A percentile compares a stretch with the other conserved stretches of the same genome.
phyloP scores from a whole-genome alignment of 805 yeast species.

The Pichia occidentalis region DNA sequence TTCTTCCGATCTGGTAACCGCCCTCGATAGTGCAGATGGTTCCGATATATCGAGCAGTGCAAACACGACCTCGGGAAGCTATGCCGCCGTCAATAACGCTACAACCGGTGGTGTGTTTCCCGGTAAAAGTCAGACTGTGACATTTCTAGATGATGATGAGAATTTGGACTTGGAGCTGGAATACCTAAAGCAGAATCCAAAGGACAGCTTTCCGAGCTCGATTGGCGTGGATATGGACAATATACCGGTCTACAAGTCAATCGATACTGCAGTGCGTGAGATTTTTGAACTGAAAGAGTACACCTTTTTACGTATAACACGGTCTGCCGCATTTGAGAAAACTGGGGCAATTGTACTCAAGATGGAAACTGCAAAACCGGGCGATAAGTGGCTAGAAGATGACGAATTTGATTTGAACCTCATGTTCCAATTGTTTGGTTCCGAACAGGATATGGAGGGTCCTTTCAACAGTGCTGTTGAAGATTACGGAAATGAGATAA shows the following conservation, averaged over 20 bases:
- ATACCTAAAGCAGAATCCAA: no score
- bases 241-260: slow-evolving; percentile 24
- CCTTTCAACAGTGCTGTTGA: slow-evolving; percentile 6
- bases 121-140: slow-evolving; percentile 16
- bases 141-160: slow-evolving; percentile 14
- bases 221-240: slow-evolving; percentile 15
- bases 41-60: no score
- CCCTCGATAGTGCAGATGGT: no score
- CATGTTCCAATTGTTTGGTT: slow-evolving; percentile 7
- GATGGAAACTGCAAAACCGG: slow-evolving; percentile 50
- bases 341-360: slow-evolving; percentile 49
- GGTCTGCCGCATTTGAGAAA: slow-evolving; percentile 46
- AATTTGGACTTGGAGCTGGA: no score
- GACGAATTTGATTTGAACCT: slow-evolving; percentile 32
- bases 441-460: background rate
- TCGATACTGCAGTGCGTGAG: slow-evolving; percentile 40
- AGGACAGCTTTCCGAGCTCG: slow-evolving; percentile 13
- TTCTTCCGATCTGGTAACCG: no score
- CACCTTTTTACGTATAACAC: slow-evolving; percentile 44
- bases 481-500: slow-evolving; percentile 23
- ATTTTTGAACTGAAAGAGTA: slow-evolving; percentile 38
- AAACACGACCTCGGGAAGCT: no score
- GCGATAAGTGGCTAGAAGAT: slow-evolving; percentile 43
- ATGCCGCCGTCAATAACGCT: no score
- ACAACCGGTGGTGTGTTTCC: slow-evolving; percentile 13